Evolutionary conservation across 352 stramenopile species (phyloP), one percentile per base, ranked within the genome.

Genomic region (Phytophthora palmivora): DNA sequence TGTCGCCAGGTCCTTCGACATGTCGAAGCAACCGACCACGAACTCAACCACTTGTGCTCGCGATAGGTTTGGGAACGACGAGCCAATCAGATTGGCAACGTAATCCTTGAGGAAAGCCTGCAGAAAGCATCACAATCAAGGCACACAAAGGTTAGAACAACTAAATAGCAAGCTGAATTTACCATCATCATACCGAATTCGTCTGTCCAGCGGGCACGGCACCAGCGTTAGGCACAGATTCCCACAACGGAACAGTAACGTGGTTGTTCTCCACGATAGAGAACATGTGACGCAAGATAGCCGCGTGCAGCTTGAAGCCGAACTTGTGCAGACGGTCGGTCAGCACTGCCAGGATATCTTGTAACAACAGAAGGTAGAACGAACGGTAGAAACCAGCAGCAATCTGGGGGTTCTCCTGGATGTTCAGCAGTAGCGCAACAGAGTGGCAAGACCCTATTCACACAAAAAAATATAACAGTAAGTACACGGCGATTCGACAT

Each of bases 271-370:
- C 91, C 24, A 99, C 95, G 11, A 99, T 88, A 42, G 97, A 82
- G 74, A 99, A 99, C 89, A 99, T 98, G 70, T 98, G 88, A 66
- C 95, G 90, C 41, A 99, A 82, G 22, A 99, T 93, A 18, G 95
- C 97, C 0, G 96, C 95, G 72, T 99, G 97, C 79, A 99, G 94
- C 79, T 98, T 98, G 76, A 99, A 99, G 11, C 96, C 96, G 33
- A 94, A 98, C 82, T 99, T 99, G 80, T 99, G 98, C 42, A 99
- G 83, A 11, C 97, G 88, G 69, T 99, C 98, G 12, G 98, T 99
- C 73, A 99, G 85, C 18, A 99, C 96, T 7, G 94, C 92, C 56
- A 99, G 85, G 15, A 99, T 97, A 69, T 99, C 96, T 73, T 99
- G 95, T 14, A 96, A 64, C 51, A 95, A 45, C 37, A 92, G 81